Percentiles rank a stretch among this genome's conserved stretches.
Conservation (phyloP, 148 eudicot species). For the Heliosperma pusillum region DNA sequence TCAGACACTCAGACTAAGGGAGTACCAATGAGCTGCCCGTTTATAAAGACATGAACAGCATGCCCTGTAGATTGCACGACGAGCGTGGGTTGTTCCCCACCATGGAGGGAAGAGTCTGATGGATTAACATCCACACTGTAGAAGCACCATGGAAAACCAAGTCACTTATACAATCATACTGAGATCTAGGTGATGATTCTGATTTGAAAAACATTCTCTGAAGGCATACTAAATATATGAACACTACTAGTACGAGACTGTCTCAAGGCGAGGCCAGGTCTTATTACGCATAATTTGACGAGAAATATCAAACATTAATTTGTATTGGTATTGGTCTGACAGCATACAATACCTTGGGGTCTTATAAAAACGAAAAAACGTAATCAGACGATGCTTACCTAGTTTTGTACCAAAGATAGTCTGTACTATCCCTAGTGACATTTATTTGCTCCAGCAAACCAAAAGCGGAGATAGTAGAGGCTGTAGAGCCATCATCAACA, state of each 20-base stretch:
- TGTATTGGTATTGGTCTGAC: neutral
- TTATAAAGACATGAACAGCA: constrained; percentile 80
- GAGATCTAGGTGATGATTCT: neutral
- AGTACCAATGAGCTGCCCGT: constrained; percentile 77
- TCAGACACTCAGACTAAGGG: neutral
- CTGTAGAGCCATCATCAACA: constrained; percentile 47
- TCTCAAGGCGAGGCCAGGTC: neutral
- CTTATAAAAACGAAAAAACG: neutral
- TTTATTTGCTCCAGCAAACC: constrained; percentile 94
- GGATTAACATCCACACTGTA: constrained; percentile 70
- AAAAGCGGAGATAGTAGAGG: constrained; percentile 47
- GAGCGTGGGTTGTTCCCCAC: constrained; percentile 74
- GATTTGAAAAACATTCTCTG: no score
- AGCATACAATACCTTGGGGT: neutral
- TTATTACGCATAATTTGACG: neutral
- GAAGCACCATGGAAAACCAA: constrained; percentile 5
- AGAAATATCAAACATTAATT: neutral
- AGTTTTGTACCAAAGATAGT: constrained; percentile 93
- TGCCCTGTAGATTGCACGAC: constrained; percentile 73
- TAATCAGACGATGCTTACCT: constrained; percentile 41
- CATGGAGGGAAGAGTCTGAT: constrained; percentile 67
- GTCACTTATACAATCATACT: neutral
- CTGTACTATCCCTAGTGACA: constrained; percentile 85
- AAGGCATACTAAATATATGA: neutral
- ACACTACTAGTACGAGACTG: neutral